Evolutionary conservation across 225 moss, liverwort and hornwort species (phyloP), one percentile per base, ranked within the genome.

Genomic region (Lunularia cruciata): DNA sequence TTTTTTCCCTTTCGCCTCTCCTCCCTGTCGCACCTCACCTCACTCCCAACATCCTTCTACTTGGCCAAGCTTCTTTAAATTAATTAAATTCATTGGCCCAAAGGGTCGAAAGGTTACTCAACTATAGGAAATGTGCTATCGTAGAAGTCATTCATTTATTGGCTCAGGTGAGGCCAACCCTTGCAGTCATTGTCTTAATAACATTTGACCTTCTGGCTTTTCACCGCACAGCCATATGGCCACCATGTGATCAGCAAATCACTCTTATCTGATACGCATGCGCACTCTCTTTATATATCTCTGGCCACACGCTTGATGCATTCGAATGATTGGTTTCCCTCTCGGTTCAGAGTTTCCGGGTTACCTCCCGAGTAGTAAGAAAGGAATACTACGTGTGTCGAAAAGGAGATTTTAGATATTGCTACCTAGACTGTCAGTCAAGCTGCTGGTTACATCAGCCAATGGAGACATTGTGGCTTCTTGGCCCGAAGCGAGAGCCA

Each of bases 51-150:
- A 43, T 81, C 72, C 48, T 66, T 77, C 76, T 66, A 63, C 68
- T 73, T 76, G 72, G 47, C 61, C 37, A 37, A 61, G 75, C 76
- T 73, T 71, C 38, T 52, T 57, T 70, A 73, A 60, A 73, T 77
- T 81, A 73, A 68, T 77, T 69, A 76, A 73, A 81, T 76, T 81
- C 76, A 76, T 81, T 81, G 76, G 80, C 81, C 81, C 81, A 77
- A 81, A 81, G 76, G 81, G 81, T 74, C 81, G 76, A 81, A 73
- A 73, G 76, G 65, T 72, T 75, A 72, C 74, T 42, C 70, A 64
- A 73, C 63, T 76, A 72, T 72, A 76, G 73, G 73, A 73, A 69
- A 77, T 70, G 69, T 68, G 69, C 59, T 80, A 68, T 62, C 62
- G 68, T 80, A 80, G 76, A 72, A 49, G 80, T 77, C 81, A 77